Evolutionary conservation across 345 rosid genomes (phyloP), one percentile per base, ranked within the genome.

Genomic region (Citropsis articulata): DNA sequence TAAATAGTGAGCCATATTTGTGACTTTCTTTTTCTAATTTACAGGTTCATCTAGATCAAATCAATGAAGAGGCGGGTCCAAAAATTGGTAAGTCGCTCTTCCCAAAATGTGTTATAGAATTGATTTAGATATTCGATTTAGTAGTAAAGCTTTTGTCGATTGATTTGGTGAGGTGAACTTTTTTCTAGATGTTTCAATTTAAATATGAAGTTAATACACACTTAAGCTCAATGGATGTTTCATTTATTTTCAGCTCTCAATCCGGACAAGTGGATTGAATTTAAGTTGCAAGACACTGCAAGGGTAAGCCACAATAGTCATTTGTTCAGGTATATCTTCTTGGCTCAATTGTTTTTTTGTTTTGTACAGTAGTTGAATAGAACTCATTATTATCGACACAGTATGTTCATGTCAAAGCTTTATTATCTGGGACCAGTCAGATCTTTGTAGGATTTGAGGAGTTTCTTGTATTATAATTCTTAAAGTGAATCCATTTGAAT

Each of bases 271-370:
- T 95, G 98, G 98, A 87, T 87, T 87, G 98, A 87, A 86, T 95
- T 95, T 80, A 95, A 92, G 87, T 88, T 95, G 76, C 97, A 91
- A 85, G 98, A 95, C 80, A 91, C 97, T 63, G 98, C 95, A 35
- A 89, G 91, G 76, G 98, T 95, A 83, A 95, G 94, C 87, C 98
- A 95, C 80, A 92, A 95, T 84, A 78, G 91, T 71, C 95, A 95
- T 63, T 81, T 95, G 81, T 95, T 86, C 89, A 95, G 98, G 98
- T 93, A 60, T 75, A 25, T 64, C 75, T 30, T n/a, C 65, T 76
- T 72, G 35, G 63, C 24, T 61, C 48, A 21, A 6, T 5, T 28
- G 0, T 35, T 36, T 65, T 53, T 72, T 5, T 62, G 9, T 28
- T 28, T 62, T 72, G 33, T 4, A 28, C 19, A 6, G 31, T n/a